Evolutionary conservation across 164 flowering plant genomes (phyloP).

Genomic region (Annona cherimola): DNA sequence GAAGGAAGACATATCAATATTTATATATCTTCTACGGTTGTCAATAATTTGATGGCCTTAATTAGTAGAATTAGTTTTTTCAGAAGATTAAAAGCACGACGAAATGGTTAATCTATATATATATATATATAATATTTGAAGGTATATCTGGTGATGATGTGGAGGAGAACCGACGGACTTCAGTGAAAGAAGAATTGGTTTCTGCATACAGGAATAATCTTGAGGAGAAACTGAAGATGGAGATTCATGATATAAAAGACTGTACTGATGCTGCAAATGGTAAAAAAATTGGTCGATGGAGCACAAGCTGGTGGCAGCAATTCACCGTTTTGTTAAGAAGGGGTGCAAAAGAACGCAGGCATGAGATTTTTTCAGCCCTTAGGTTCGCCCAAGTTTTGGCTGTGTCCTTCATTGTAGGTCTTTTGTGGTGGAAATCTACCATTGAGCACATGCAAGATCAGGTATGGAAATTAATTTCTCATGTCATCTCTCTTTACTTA

Average conservation of each 20-base stretch:
- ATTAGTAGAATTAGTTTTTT: no score
- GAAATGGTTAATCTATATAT: neutral
- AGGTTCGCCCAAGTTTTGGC: slow-evolving; percentile 13
- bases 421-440: slow-evolving; percentile 17
- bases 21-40: no score
- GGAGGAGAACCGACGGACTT: neutral
- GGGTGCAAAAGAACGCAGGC: slow-evolving; percentile 15
- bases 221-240: slow-evolving; percentile 1
- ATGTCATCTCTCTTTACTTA: no score
- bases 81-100: neutral
- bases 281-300: slow-evolving; percentile 34
- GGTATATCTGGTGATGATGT: slow-evolving; percentile 3
- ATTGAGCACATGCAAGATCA: slow-evolving; percentile 15
- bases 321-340: slow-evolving; percentile 14
- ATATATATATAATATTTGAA: neutral
- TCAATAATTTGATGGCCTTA: no score
- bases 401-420: slow-evolving; percentile 7
- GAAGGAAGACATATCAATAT: no score
- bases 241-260: neutral
- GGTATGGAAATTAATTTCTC: slow-evolving; percentile 11
- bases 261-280: slow-evolving; percentile 1
- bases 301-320: slow-evolving; percentile 16
- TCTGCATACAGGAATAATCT: slow-evolving; percentile 5
- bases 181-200: slow-evolving; percentile 6
- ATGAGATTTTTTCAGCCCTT: slow-evolving; percentile 15